Evolutionary conservation across 2,329 filamentous ascomycete species (phyloP).

Genomic region (Aspergillus quadricinctus): DNA sequence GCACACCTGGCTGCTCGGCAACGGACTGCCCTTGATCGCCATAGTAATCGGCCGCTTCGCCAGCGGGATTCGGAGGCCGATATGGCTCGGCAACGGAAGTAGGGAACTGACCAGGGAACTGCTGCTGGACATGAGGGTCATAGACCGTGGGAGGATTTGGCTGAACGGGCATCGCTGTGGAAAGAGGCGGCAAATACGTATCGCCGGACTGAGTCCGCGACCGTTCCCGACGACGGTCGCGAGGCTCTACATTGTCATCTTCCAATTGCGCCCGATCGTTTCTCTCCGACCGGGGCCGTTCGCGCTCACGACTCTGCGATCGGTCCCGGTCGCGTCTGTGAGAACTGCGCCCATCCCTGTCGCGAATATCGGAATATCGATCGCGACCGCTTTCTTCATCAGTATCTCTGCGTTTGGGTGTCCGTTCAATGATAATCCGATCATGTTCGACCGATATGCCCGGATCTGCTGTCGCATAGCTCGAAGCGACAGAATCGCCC

Average conservation of each 20-base stretch:
- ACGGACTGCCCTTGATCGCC: constrained; percentile 60
- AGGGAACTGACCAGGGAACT: constrained; percentile 58
- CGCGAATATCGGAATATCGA: constrained; percentile 15
- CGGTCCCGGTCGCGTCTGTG: constrained; percentile 23
- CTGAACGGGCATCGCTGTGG: constrained; percentile 19
- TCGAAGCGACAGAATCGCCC: constrained; percentile 31
- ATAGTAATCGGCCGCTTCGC: constrained; percentile 59
- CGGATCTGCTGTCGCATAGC: constrained; percentile 39
- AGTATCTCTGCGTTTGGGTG: constrained; percentile 23
- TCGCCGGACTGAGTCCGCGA: constrained; percentile 28
- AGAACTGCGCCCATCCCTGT: constrained; percentile 12
- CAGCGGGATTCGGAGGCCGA: constrained; percentile 45
- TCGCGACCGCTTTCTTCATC: constrained; percentile 21
- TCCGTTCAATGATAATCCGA: constrained; percentile 27
- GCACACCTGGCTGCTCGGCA: constrained; percentile 55
- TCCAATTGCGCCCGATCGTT: constrained; percentile 19
- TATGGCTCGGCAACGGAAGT: constrained; percentile 43
- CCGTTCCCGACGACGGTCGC: constrained; percentile 21
- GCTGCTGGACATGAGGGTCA: constrained; percentile 50
- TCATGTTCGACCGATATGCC: constrained; percentile 24
- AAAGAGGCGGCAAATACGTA: constrained; percentile 18
- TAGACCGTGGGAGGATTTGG: constrained; percentile 24
- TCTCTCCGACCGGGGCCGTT: constrained; percentile 18
- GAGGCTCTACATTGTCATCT: constrained; percentile 5
- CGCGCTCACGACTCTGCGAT: constrained; percentile 25